Evolutionary conservation across 306 rosid genomes (phyloP).

Genomic region (Trichosanthes cucumerina): DNA sequence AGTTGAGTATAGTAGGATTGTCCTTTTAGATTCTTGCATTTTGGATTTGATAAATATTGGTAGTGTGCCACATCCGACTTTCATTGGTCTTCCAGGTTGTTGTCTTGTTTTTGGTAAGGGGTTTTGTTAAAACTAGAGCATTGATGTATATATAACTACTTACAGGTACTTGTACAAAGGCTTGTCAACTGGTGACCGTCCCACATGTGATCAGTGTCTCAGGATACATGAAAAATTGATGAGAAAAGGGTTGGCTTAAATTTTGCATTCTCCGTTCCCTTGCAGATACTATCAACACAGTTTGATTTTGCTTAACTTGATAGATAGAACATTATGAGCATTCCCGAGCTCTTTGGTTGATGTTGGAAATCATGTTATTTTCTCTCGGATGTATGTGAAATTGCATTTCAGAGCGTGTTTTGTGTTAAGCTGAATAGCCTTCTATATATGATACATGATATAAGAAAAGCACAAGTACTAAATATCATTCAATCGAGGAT

Average conservation of each 20-base stretch:
- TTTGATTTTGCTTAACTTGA: slow-evolving; percentile 24
- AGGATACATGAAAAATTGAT: slow-evolving; percentile 85
- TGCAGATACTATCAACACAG: slow-evolving; percentile 75
- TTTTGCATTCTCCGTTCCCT: slow-evolving; percentile 86
- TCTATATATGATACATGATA: no score
- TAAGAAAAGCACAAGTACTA: no score
- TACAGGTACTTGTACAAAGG: slow-evolving; percentile 90
- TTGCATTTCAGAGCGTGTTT: neutral
- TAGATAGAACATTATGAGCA: neutral
- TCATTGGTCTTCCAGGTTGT: neutral
- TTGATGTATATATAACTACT: neutral
- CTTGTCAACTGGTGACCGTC: slow-evolving; percentile 89
- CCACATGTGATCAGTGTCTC: slow-evolving; percentile 89
- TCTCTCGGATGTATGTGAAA: neutral
- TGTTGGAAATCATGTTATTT: neutral
- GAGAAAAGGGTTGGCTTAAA: slow-evolving; percentile 85
- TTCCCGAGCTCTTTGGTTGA: neutral
- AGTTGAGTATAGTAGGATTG: no score
- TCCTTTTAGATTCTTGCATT: neutral
- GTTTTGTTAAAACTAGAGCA: neutral
- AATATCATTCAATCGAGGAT: neutral
- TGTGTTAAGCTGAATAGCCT: neutral
- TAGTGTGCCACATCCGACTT: neutral
- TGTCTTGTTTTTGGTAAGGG: neutral
- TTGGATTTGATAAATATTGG: neutral